phyloP scores from a whole-genome alignment of 805 yeast species.

The Lipomyces starkeyi region DNA sequence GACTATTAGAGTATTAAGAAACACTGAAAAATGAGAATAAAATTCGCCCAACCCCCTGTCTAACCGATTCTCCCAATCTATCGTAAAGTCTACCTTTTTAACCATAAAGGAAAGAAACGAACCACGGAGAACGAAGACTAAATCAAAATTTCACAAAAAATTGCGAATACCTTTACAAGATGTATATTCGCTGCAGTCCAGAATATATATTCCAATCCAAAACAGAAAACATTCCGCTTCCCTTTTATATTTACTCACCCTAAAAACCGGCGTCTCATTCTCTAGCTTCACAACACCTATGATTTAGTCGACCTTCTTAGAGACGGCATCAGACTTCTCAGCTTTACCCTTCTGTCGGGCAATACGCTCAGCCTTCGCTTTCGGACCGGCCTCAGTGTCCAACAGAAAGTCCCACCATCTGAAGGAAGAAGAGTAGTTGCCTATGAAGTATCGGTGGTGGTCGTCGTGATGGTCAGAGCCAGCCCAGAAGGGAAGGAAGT shows the following conservation, averaged over 20 bases:
- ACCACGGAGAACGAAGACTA: background rate
- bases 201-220: background rate
- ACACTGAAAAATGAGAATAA: background rate
- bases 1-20: background rate
- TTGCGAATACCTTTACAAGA: background rate
- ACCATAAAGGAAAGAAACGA: background rate
- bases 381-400: conserved; percentile 89
- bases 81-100: background rate
- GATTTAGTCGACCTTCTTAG: conserved; percentile 36
- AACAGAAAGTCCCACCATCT: conserved; percentile 93
- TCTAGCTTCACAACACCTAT: background rate
- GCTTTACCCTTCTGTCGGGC: conserved; percentile 57
- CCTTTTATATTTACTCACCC: too few species aligned
- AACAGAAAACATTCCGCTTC: background rate
- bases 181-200: background rate
- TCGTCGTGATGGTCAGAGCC: conserved; percentile 62
- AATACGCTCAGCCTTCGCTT: conserved; percentile 75
- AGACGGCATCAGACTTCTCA: conserved; percentile 41
- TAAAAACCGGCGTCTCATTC: background rate
- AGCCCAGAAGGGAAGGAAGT: conserved; percentile 72
- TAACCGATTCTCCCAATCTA: background rate
- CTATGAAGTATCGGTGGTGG: conserved; percentile 95
- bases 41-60: conserved; percentile 9
- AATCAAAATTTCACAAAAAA: background rate
- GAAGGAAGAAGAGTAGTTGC: conserved; percentile 92